phyloP scores from a whole-genome alignment of 129 eudicot genomes.

The Artemisia tridentata region DNA sequence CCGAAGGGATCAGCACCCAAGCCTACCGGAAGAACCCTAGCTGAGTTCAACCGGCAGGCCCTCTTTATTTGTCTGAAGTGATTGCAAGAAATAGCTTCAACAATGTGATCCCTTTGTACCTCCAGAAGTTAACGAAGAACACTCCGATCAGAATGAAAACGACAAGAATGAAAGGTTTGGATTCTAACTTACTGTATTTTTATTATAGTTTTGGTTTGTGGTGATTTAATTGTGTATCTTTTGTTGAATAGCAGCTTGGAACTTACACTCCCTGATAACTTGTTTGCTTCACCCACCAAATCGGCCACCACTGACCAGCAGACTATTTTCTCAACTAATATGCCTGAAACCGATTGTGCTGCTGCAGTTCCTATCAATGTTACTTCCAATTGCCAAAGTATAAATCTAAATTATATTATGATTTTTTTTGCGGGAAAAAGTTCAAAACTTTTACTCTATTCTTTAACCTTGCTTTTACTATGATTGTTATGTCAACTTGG shows the following conservation, averaged over 20 bases:
- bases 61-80: too few species aligned
- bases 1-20: too few species aligned
- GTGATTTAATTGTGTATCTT: neutral
- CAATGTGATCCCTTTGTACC: conserved; percentile 31
- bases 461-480: neutral
- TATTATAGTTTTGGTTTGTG: neutral
- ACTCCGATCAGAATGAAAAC: conserved; percentile 29
- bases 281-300: conserved; percentile 74
- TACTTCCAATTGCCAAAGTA: conserved; percentile 82
- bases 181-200: neutral
- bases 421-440: neutral
- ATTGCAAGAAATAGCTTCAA: too few species aligned
- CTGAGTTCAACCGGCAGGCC: too few species aligned
- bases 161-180: conserved; percentile 59
- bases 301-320: conserved; percentile 34
- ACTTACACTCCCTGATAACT: conserved; percentile 62
- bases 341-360: conserved; percentile 32
- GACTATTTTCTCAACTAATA: conserved; percentile 33
- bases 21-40: too few species aligned
- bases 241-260: conserved; percentile 49
- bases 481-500: conserved; percentile 6
- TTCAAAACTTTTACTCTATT: neutral
- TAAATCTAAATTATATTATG: neutral
- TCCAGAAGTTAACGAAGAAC: conserved; percentile 37
- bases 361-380: conserved; percentile 51